Conservation (phyloP, 495 filamentous ascomycete genomes). For the Annulohypoxylon moriforme region DNA sequence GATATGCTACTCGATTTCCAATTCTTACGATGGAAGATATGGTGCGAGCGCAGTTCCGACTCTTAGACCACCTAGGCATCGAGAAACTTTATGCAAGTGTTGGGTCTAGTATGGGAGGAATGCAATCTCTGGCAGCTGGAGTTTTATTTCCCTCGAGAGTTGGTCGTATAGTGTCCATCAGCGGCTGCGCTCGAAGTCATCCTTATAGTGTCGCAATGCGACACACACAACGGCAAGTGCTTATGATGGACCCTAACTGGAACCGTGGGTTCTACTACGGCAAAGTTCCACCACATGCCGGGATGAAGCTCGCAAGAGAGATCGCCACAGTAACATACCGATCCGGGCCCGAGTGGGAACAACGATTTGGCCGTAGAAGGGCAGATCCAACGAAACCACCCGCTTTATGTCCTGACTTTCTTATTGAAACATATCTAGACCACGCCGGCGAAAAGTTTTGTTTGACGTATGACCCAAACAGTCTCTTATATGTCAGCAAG, state of each 20-base stretch:
- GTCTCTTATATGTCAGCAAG: constrained; percentile 95
- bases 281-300: constrained; percentile 86
- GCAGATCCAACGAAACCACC: constrained; percentile 88
- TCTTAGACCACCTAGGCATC: constrained; percentile 84
- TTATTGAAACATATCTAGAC: constrained; percentile 98
- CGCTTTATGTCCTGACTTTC: constrained; percentile 94
- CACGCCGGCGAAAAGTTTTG: constrained; percentile 99
- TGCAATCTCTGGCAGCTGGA: constrained; percentile 95
- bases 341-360: constrained; percentile 97
- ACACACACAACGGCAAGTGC: constrained; percentile 96
- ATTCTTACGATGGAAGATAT: constrained; percentile 98
- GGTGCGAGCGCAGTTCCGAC: constrained; percentile 93
- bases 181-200: constrained; percentile 93
- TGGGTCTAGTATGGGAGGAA: constrained; percentile 97
- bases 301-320: constrained; percentile 97
- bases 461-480: constrained; percentile 97
- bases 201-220: constrained; percentile 99
- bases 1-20: constrained; percentile 95
- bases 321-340: constrained; percentile 98
- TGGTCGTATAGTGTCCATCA: constrained; percentile 85
- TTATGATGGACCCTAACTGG: constrained; percentile 99
- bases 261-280: constrained; percentile 96
- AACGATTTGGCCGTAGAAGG: constrained; percentile 87
- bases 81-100: constrained; percentile 89
- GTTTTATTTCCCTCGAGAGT: constrained; percentile 85